A percentile compares a stretch with the other conserved stretches of the same genome.
Conservation (phyloP, 768 basidiomycete genomes). For the Rickenella mellea region DNA sequence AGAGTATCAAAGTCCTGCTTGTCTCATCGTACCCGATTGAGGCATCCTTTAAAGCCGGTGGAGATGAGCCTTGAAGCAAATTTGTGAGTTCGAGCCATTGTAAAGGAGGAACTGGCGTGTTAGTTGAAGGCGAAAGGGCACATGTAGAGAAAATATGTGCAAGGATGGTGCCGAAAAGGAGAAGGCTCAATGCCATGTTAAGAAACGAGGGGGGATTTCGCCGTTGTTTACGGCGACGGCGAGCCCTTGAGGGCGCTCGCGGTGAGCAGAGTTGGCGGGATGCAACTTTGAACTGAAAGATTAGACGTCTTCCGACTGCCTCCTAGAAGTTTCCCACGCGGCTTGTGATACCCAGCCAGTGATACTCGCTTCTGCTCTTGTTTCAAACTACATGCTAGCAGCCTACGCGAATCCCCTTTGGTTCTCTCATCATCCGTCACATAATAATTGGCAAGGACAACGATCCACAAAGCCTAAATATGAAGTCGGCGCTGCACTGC, state of each 20-base stretch:
- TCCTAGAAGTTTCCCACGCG: too few species aligned
- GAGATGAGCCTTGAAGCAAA: constrained; percentile 49
- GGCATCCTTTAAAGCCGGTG: constrained; percentile 56
- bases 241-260: constrained; percentile 20
- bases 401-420: too few species aligned
- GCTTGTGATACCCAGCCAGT: too few species aligned
- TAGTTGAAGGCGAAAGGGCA: constrained; percentile 43
- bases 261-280: constrained; percentile 14
- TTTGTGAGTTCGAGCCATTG: constrained; percentile 69
- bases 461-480: too few species aligned
- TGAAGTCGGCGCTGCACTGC: too few species aligned
- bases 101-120: constrained; percentile 48
- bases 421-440: too few species aligned
- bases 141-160: constrained; percentile 11
- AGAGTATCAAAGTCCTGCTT: constrained; percentile 55
- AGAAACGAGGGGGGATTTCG: constrained; percentile 3
- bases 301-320: too few species aligned
- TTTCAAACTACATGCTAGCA: too few species aligned
- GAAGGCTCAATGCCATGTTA: constrained; percentile 9
- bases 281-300: too few species aligned
- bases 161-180: constrained; percentile 6
- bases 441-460: too few species aligned
- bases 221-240: constrained; percentile 4
- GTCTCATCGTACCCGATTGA: constrained; percentile 47
- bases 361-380: too few species aligned